phyloP scores from a whole-genome alignment of 345 rosid genomes.

The Rhizophora apiculata region DNA sequence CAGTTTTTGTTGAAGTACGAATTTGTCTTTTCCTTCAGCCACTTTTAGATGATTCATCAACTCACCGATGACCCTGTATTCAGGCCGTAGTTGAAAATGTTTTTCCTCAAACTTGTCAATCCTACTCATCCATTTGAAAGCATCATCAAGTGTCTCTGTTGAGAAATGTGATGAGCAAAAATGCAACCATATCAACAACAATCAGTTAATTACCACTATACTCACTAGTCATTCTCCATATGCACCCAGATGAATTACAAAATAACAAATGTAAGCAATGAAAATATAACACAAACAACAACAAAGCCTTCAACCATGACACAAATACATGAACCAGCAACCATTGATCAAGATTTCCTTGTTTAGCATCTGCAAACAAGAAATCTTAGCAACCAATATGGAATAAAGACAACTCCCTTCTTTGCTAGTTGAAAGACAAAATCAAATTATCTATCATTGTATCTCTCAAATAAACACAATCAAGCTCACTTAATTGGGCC shows the following conservation, averaged over 20 bases:
- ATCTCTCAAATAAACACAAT: too few relatives aligned
- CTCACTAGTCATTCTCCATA: too few relatives aligned
- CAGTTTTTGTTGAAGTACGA: constrained; percentile 77
- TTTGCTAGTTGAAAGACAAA: too few relatives aligned
- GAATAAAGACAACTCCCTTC: too few relatives aligned
- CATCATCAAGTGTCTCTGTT: constrained; percentile 73
- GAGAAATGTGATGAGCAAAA: neutral
- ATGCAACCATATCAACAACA: neutral
- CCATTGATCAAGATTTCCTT: too few relatives aligned
- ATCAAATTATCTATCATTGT: too few relatives aligned
- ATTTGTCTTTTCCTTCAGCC: constrained; percentile 86
- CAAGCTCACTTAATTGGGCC: too few relatives aligned
- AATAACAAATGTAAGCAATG: neutral
- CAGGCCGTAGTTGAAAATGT: constrained; percentile 68
- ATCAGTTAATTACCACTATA: too few relatives aligned
- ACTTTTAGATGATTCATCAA: constrained; percentile 72
- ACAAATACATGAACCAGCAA: too few relatives aligned
- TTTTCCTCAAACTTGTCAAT: constrained; percentile 80
- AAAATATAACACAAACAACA: neutral
- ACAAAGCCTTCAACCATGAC: neutral
- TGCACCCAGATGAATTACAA: too few relatives aligned
- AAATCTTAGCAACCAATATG: too few relatives aligned
- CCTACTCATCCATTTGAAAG: constrained; percentile 69
- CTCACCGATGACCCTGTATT: constrained; percentile 89
- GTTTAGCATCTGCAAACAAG: too few relatives aligned